Evolutionary conservation across 2,329 filamentous ascomycete genomes (phyloP), one percentile per base, ranked within the genome.

Genomic region (Colletotrichum salicis): DNA sequence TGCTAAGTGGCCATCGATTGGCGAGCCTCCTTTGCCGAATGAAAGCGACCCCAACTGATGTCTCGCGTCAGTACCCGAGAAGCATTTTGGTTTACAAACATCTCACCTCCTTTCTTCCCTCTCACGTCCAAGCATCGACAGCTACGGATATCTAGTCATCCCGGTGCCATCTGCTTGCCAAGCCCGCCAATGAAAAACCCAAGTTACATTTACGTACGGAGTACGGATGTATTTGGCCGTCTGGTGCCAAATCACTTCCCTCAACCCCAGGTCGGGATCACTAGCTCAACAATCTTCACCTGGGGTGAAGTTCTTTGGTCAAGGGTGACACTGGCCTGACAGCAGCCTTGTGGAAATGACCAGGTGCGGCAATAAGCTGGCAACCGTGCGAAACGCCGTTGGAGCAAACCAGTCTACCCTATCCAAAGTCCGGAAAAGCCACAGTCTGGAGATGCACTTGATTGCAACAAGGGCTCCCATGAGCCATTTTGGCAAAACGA

Each of bases 1-100:
- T 64, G n/a, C 41, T 7, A 61, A 27, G n/a, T 55, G 29, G 27
- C 15, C 13, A 45, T 69, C 59, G 22, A 64, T 60, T 54, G 59
- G 45, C 35, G 59, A 71, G 45, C 33, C 29, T n/a, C 8, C 37
- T 41, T 19, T 10, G 29, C 24, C 12, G 33, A 45, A 15, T 24
- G 13, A 27, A 31, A 62, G 27, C 33, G n/a, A n/a, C 19, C 4
- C 3, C 41, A 48, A 48, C 6, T 48, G 8, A 10, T n/a, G 41
- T 48, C 41, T 48, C 41, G 19, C 41, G 7, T 22, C 41, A 22
- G 19, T 48, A n/a, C 19, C 41, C 41, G 19, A 48, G 19, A 11
- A n/a, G 8, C 41, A 22, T 3, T 48, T 10, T 48, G 19, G 41
- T 19, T 48, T 19, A 22, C 15, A 48, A 48, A 48, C 19, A 48